These are phyloP conservation scores for Garcia nutans DNA, from an alignment of 345 rosid species.

Conservation along the genomic window DNA sequence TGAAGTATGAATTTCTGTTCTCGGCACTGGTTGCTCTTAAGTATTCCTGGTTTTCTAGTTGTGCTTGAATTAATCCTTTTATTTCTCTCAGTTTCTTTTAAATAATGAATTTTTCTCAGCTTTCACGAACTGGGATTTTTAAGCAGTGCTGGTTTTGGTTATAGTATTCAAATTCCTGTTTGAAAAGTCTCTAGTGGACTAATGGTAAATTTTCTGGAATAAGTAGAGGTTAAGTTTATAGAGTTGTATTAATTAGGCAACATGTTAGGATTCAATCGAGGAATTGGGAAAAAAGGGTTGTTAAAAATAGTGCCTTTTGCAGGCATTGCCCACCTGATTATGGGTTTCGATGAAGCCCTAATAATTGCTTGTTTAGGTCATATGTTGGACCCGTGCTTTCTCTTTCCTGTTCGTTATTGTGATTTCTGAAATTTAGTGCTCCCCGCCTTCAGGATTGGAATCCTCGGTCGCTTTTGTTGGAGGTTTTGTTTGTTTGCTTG, in stretches of 20 bases:
- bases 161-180: background rate
- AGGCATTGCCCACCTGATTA: background rate
- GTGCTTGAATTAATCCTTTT: background rate
- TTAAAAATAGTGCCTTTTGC: background rate
- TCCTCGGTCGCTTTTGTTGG: slow-evolving; percentile 4
- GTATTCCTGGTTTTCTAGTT: background rate
- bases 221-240: background rate
- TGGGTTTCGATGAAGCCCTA: background rate
- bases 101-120: no score
- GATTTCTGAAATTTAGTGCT: background rate
- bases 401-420: background rate
- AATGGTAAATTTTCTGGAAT: background rate
- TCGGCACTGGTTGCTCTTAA: background rate
- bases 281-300: background rate
- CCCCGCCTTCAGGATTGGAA: background rate
- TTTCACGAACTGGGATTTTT: background rate
- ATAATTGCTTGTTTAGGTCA: background rate
- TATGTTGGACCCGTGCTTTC: background rate
- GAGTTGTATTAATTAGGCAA: background rate
- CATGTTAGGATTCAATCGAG: background rate
- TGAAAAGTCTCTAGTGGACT: background rate
- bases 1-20: background rate
- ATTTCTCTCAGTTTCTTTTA: background rate
- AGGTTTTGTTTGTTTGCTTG: background rate
- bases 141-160: background rate